These are phyloP conservation scores for Phytophthora europaea DNA, from an alignment of 352 stramenopile genomes.

Conservation along the genomic window DNA sequence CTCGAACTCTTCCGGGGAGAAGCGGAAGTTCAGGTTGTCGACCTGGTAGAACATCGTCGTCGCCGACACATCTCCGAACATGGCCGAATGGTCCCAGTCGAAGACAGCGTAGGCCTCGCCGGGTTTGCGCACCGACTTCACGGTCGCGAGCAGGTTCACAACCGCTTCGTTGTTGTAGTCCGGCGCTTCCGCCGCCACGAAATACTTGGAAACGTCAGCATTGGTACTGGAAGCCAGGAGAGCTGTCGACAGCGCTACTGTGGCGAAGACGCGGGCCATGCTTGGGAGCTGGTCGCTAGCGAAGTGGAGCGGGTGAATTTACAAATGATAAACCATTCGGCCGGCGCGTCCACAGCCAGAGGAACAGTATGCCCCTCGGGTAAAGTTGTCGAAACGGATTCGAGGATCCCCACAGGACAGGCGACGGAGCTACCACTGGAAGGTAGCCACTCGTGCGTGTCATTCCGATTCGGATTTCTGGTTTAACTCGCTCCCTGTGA, in stretches of 20 bases:
- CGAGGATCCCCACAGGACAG: background rate
- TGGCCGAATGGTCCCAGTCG: conserved; percentile 66
- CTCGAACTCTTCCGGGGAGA: conserved; percentile 46
- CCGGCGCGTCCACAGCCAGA: background rate
- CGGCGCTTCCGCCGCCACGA: conserved; percentile 48
- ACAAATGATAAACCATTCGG: background rate
- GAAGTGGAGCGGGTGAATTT: background rate
- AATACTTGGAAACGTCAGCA: conserved; percentile 20
- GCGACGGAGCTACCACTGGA: background rate
- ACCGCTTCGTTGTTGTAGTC: conserved; percentile 56
- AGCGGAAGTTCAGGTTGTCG: conserved; percentile 50
- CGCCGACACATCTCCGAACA: conserved; percentile 60
- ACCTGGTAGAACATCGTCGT: conserved; percentile 58
- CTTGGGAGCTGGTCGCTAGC: background rate
- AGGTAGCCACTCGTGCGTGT: background rate
- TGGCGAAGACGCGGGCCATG: conserved; percentile 7
- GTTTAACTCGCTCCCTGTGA: background rate
- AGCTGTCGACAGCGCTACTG: conserved; percentile 8
- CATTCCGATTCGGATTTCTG: background rate
- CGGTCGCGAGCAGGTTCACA: conserved; percentile 34
- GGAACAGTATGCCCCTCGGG: too few species aligned
- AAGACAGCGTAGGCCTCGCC: conserved; percentile 52
- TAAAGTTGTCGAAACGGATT: background rate
- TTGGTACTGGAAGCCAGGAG: conserved; percentile 3
- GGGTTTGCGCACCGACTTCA: conserved; percentile 27